phyloP scores from a whole-genome alignment of 352 stramenopile genomes.

The Elongisporangium undulatum region DNA sequence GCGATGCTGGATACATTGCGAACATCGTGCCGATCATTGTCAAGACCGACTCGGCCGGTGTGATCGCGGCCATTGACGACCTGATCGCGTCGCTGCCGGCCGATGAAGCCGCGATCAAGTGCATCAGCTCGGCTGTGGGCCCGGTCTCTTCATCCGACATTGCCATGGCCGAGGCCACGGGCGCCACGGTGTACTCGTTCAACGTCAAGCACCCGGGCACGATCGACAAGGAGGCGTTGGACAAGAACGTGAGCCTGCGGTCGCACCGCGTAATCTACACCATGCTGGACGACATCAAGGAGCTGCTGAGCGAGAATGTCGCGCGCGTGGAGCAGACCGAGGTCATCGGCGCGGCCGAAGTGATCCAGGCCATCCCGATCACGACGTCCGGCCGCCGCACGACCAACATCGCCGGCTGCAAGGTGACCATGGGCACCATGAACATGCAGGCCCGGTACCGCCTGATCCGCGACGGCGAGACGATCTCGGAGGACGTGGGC shows the following conservation, averaged over 20 bases:
- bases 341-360: slow-evolving; percentile 66
- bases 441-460: slow-evolving; percentile 83
- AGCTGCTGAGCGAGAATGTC: slow-evolving; percentile 67
- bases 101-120: slow-evolving; percentile 69
- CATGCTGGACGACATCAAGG: slow-evolving; percentile 86
- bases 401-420: slow-evolving; percentile 94
- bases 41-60: slow-evolving; percentile 98
- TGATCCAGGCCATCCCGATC: slow-evolving; percentile 85
- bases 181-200: slow-evolving; percentile 85
- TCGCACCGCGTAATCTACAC: slow-evolving; percentile 86
- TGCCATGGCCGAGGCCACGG: slow-evolving; percentile 74
- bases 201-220: slow-evolving; percentile 76
- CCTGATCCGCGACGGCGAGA: slow-evolving; percentile 90
- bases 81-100: slow-evolving; percentile 67
- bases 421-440: slow-evolving; percentile 93
- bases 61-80: slow-evolving; percentile 92
- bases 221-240: slow-evolving; percentile 77
- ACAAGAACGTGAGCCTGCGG: slow-evolving; percentile 70
- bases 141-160: slow-evolving; percentile 83
- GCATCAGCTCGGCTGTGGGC: slow-evolving; percentile 81
- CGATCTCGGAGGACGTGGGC: slow-evolving; percentile 78
- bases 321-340: slow-evolving; percentile 55
- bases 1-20: slow-evolving; percentile 82
- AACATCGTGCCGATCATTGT: slow-evolving; percentile 96
- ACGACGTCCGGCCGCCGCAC: slow-evolving; percentile 76